Percentiles rank a stretch among this genome's conserved stretches.
phyloP scores from a whole-genome alignment of 2,329 filamentous ascomycete species.

The Albifimbria verrucaria region DNA sequence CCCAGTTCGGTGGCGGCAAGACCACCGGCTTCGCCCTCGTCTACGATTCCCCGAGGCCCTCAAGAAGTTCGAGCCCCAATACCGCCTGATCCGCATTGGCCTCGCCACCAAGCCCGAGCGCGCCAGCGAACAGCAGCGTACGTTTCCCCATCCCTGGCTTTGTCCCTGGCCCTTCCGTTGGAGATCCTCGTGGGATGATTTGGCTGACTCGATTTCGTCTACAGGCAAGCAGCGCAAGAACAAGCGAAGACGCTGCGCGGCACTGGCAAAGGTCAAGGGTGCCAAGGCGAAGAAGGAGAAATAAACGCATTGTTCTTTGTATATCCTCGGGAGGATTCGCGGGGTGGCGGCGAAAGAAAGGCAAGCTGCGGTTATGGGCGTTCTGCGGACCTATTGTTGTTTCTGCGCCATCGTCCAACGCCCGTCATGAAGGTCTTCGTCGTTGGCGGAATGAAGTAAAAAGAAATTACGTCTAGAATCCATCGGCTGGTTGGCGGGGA shows the following conservation, averaged over 20 bases:
- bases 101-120: conserved; percentile 94
- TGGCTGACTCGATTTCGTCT: conserved; percentile 8
- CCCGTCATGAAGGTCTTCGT: conserved; percentile 6
- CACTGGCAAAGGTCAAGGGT: conserved; percentile 97
- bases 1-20: conserved; percentile 99
- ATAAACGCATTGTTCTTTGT: conserved; percentile 54
- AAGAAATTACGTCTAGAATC: conserved; percentile 22
- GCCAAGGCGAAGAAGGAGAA: conserved; percentile 92
- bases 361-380: conserved; percentile 26
- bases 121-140: conserved; percentile 98
- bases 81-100: conserved; percentile 93
- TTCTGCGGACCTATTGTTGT: conserved; percentile 22
- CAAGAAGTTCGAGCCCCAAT: conserved; percentile 99
- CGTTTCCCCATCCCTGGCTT: conserved; percentile 48
- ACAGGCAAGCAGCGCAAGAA: conserved; percentile 99
- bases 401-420: conserved; percentile 14
- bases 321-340: conserved; percentile 19
- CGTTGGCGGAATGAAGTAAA: conserved; percentile 19
- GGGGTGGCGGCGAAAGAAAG: conserved; percentile 4
- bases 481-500: conserved; percentile 26
- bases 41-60: conserved; percentile 98
- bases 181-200: neutral
- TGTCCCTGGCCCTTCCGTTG: neutral
- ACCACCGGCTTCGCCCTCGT: conserved; percentile 97
- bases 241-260: conserved; percentile 97